These are phyloP conservation scores for Tylopilus vinaceipallidus DNA, from an alignment of 768 basidiomycete species.

Conservation along the genomic window DNA sequence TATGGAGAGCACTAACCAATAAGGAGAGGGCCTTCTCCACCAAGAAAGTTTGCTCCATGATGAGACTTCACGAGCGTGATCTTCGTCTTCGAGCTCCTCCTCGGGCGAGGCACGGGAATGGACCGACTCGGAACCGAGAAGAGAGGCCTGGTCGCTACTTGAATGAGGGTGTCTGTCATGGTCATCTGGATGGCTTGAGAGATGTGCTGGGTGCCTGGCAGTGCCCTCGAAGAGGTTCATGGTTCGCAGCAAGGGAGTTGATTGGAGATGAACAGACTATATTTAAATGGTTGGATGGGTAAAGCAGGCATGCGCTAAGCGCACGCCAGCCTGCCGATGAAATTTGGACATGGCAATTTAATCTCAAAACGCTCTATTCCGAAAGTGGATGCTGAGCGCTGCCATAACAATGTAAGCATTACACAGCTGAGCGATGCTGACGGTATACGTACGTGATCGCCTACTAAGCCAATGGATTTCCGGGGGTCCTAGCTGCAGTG, in stretches of 20 bases:
- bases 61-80: constrained; percentile 27
- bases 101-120: constrained; percentile 9
- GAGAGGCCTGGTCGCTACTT: constrained; percentile 37
- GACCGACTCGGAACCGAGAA: constrained; percentile 17
- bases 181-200: constrained; percentile 48
- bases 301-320: too few relatives aligned
- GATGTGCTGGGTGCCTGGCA: constrained; percentile 6
- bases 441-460: too few relatives aligned
- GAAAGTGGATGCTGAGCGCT: too few relatives aligned
- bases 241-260: not conserved
- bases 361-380: too few relatives aligned
- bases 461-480: too few relatives aligned
- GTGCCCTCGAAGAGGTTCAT: constrained; percentile 15
- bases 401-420: too few relatives aligned
- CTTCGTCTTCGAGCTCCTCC: constrained; percentile 24
- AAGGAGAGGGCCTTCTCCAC: constrained; percentile 74
- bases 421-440: too few relatives aligned
- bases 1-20: constrained; percentile 52
- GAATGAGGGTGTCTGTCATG: constrained; percentile 43
- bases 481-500: too few relatives aligned
- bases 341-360: too few relatives aligned
- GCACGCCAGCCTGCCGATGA: too few relatives aligned
- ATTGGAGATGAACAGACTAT: not conserved
- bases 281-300: not conserved
- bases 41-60: constrained; percentile 48